Percentiles rank a stretch among this genome's conserved stretches.
These are phyloP conservation scores for Vigna angularis DNA, from an alignment of 306 rosid species.

Conservation along the genomic window DNA sequence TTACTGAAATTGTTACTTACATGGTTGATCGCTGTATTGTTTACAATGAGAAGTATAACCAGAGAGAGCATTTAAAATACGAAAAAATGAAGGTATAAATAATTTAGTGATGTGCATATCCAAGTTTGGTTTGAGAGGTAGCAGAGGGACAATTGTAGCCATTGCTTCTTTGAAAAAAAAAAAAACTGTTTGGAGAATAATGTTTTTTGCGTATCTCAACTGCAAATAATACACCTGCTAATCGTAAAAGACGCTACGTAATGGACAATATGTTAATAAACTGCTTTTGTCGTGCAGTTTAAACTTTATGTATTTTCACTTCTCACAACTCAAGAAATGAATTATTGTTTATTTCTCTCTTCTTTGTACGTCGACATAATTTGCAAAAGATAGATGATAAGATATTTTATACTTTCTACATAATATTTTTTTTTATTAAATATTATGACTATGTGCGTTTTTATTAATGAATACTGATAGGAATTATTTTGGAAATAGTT, in stretches of 20 bases:
- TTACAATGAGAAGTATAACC: constrained; percentile 1
- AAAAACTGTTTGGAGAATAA: background rate
- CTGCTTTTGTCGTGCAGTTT: no score
- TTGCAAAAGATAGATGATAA: no score
- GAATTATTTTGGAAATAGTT: no score
- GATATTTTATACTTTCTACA: no score
- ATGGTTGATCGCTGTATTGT: constrained; percentile 16
- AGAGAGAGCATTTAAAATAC: background rate
- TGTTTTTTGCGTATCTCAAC: background rate
- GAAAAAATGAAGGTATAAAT: background rate
- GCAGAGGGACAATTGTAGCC: background rate
- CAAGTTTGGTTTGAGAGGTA: background rate
- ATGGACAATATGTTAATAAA: background rate
- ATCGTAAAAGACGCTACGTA: no score
- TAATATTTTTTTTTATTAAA: no score
- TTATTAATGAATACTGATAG: no score
- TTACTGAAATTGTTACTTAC: constrained; percentile 17
- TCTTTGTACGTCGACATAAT: no score
- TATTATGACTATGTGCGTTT: no score
- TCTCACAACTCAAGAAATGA: no score
- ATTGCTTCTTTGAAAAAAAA: background rate
- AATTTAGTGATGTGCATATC: background rate
- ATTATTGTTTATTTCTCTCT: no score
- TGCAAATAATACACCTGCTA: background rate
- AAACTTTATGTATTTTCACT: no score